Percentiles rank a stretch among this genome's conserved stretches.
phyloP scores from a whole-genome alignment of 2,329 filamentous ascomycete genomes.

The Alternaria arbusti region DNA sequence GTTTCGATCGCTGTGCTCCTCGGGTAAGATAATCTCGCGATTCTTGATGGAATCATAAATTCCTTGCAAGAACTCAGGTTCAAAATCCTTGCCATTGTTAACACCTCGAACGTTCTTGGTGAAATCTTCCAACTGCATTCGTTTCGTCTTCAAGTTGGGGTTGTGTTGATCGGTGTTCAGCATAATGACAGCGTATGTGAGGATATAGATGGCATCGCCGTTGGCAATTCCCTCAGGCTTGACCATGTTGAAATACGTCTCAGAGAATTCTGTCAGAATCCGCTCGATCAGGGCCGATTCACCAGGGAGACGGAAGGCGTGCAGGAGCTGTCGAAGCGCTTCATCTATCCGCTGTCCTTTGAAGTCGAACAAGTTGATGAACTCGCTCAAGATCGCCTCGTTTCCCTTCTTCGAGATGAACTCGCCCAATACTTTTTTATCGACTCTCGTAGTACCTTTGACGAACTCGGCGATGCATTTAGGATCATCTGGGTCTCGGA shows the following conservation, averaged over 20 bases:
- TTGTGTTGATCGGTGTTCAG: slow-evolving; percentile 97
- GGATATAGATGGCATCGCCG: slow-evolving; percentile 85
- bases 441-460: slow-evolving; percentile 83
- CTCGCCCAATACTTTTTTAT: slow-evolving; percentile 89
- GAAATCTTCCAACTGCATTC: slow-evolving; percentile 87
- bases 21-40: slow-evolving; percentile 94
- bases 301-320: slow-evolving; percentile 90
- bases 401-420: slow-evolving; percentile 92
- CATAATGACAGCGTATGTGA: slow-evolving; percentile 97
- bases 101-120: slow-evolving; percentile 87
- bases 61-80: slow-evolving; percentile 78
- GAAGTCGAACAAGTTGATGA: slow-evolving; percentile 89
- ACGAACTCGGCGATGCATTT: slow-evolving; percentile 84
- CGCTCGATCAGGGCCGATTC: slow-evolving; percentile 92
- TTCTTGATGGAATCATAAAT: slow-evolving; percentile 92
- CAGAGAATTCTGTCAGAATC: slow-evolving; percentile 85
- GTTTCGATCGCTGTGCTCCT: slow-evolving; percentile 96
- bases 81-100: slow-evolving; percentile 85
- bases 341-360: slow-evolving; percentile 86
- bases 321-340: slow-evolving; percentile 83
- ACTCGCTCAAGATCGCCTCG: slow-evolving; percentile 81
- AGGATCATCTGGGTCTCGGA: slow-evolving; percentile 75
- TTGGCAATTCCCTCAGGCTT: slow-evolving; percentile 78
- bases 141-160: slow-evolving; percentile 81
- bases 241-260: slow-evolving; percentile 77